These are phyloP conservation scores for Glycine soja DNA, from an alignment of 306 rosid species.

Conservation along the genomic window DNA sequence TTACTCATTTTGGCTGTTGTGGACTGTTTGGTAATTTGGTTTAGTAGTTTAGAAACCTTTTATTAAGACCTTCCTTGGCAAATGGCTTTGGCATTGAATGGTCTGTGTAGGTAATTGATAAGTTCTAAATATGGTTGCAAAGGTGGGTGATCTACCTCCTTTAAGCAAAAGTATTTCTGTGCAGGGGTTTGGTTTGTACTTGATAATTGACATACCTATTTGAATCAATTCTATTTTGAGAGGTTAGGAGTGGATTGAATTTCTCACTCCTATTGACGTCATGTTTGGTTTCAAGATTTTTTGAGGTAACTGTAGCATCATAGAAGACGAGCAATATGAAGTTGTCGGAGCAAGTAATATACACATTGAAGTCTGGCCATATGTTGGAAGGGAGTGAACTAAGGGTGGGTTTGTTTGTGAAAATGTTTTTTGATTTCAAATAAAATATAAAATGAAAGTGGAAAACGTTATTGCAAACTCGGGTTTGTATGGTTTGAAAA, in stretches of 20 bases:
- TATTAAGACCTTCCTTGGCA: neutral
- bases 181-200: slow-evolving; percentile 29
- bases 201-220: neutral
- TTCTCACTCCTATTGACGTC: slow-evolving; percentile 1
- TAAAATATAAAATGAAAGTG: neutral
- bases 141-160: slow-evolving; percentile 18
- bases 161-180: neutral
- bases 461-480: neutral
- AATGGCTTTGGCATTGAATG: slow-evolving; percentile 9
- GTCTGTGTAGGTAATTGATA: neutral
- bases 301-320: neutral
- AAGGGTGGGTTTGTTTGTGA: neutral
- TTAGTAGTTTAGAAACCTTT: neutral
- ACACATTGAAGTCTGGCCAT: neutral
- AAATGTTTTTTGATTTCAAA: neutral
- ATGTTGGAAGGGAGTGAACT: neutral
- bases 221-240: neutral
- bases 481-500: neutral
- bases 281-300: slow-evolving; percentile 11
- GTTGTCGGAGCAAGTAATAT: neutral
- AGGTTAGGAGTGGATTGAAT: neutral
- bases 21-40: slow-evolving; percentile 11
- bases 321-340: neutral
- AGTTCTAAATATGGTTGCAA: slow-evolving; percentile 8
- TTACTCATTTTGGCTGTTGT: neutral